Conservation (phyloP, 2,329 filamentous ascomycete genomes). For the Cytospora leucostoma region DNA sequence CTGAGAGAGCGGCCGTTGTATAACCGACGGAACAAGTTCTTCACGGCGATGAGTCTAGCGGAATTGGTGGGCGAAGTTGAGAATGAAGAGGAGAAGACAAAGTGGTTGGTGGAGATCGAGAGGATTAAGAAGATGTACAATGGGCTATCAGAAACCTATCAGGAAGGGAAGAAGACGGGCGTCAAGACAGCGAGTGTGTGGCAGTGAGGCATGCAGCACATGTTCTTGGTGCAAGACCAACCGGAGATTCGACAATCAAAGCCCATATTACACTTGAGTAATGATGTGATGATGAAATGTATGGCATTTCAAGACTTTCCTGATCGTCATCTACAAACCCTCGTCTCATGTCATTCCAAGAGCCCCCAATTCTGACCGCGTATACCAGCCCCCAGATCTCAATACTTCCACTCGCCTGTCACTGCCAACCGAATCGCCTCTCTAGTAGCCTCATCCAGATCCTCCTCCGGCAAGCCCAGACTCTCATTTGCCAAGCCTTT, state of each 20-base stretch:
- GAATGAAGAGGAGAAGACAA: slow-evolving; percentile 37
- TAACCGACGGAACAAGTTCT: slow-evolving; percentile 59
- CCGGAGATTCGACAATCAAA: not conserved
- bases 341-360: not conserved
- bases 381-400: not conserved
- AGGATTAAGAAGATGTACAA: slow-evolving; percentile 53
- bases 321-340: not conserved
- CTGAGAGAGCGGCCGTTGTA: slow-evolving; percentile 48
- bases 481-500: slow-evolving; percentile 49
- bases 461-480: slow-evolving; percentile 60
- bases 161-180: slow-evolving; percentile 47
- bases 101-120: slow-evolving; percentile 44
- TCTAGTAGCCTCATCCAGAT: slow-evolving; percentile 58
- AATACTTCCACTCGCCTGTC: not conserved
- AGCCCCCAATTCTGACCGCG: not conserved
- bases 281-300: not conserved
- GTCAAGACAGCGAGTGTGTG: slow-evolving; percentile 50
- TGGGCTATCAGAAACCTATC: slow-evolving; percentile 49
- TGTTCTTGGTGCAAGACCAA: not conserved
- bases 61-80: slow-evolving; percentile 44
- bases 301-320: not conserved
- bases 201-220: slow-evolving; percentile 40
- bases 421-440: slow-evolving; percentile 13
- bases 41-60: slow-evolving; percentile 45
- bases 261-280: not conserved